Evolutionary conservation across 176 grass and related monocot genomes (phyloP).

Genomic region (Dendrocalamus sinicus): DNA sequence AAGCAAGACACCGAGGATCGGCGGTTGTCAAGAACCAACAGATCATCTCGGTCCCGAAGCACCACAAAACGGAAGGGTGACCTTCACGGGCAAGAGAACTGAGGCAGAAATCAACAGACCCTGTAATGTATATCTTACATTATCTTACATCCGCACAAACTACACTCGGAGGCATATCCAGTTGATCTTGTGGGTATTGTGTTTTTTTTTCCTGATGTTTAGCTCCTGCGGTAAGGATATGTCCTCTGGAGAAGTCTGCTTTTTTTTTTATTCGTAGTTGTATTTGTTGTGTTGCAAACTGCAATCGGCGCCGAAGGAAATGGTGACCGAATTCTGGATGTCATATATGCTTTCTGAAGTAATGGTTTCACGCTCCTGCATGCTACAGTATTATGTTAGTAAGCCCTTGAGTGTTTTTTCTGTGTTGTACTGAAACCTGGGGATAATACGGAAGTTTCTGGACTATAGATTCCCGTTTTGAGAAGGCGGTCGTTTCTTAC

Average conservation of each 20-base stretch:
- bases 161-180: conserved; percentile 40
- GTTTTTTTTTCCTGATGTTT: conserved; percentile 48
- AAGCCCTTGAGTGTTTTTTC: background rate
- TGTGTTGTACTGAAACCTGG: background rate
- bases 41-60: conserved; percentile 54
- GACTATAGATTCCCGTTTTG: background rate
- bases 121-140: conserved; percentile 49
- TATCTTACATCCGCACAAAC: conserved; percentile 39
- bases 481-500: background rate
- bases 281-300: conserved; percentile 48
- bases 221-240: conserved; percentile 22
- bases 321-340: conserved; percentile 27
- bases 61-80: conserved; percentile 78
- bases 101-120: conserved; percentile 39
- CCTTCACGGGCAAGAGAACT: conserved; percentile 49
- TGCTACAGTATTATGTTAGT: background rate
- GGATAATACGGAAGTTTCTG: background rate
- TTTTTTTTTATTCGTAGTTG: conserved; percentile 17
- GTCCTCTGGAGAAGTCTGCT: conserved; percentile 34
- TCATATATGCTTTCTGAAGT: background rate
- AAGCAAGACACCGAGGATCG: conserved; percentile 63
- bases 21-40: conserved; percentile 55
- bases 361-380: background rate
- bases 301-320: conserved; percentile 23
- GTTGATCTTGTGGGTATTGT: conserved; percentile 42